Evolutionary conservation across 331 rosid species (phyloP), one percentile per base, ranked within the genome.

Genomic region (Arachis monticola): DNA sequence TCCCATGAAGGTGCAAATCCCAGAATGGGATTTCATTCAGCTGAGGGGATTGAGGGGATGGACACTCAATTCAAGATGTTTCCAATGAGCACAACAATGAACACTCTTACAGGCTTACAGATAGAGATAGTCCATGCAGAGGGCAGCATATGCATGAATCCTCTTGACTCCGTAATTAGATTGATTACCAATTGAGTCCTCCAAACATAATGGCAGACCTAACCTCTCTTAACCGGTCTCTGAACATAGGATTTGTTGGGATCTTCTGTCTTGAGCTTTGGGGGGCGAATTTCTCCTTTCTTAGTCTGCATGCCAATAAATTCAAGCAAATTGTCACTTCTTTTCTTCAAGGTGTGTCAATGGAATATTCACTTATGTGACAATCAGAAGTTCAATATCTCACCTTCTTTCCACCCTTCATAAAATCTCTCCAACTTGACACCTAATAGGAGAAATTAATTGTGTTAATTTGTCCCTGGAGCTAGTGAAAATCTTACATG

Each of bases 361-460:
- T 32, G 65, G 27, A 40, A 47, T 38, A 48, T 12, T n/a, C 50
- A 4, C 50, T 14, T 27, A 17, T 14, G 4, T 4, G 12, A 35
- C 10, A 42, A n/a, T 0, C 51, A 45, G 27, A 77, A 35, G 47
- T 5, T 56, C 32, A 60, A 32, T 38, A 58, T 61, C 85, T 75
- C 70, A 89, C 95, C 92, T 89, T 89, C 86, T 87, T 89, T 70
- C 95, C 95, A 51, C 82, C 82, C 81, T 85, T 89, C 90, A 80
- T 85, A 74, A 87, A 85, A 81, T 91, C 93, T 81, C 97, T 85
- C 97, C 97, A 88, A 84, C 93, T 89, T 44, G 95, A 89, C 70
- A 89, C 95, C 95, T 91, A 83, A 83, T 12, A 50, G 72, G 74
- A 11, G 17, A 74, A 56, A 72, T 38, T 60, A 47, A 35, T 12